Conservation (phyloP, 306 rosid genomes). For the Cercis canadensis region DNA sequence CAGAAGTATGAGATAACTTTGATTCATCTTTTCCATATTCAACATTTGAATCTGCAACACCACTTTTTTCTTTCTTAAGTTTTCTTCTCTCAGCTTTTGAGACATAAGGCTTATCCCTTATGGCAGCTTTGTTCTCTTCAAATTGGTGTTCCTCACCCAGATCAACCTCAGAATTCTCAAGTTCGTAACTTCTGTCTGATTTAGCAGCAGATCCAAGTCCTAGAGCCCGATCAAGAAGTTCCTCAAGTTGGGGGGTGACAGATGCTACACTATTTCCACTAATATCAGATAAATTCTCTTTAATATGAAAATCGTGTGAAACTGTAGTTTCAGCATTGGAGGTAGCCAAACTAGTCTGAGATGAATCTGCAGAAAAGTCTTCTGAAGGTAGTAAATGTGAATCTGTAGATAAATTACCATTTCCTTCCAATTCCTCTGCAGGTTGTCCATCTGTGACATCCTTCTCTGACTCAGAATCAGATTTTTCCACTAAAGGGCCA, state of each 20-base stretch:
- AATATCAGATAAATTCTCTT: constrained; percentile 47
- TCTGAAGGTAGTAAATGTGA: constrained; percentile 38
- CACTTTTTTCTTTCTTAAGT: constrained; percentile 75
- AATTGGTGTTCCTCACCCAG: constrained; percentile 42
- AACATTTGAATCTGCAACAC: constrained; percentile 51
- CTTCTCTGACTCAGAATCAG: constrained; percentile 77
- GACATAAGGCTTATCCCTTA: constrained; percentile 79
- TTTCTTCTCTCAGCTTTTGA: constrained; percentile 96
- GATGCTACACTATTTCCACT: constrained; percentile 54
- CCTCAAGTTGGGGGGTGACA: constrained; percentile 82
- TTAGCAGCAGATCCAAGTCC: constrained; percentile 82
- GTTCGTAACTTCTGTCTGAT: constrained; percentile 53
- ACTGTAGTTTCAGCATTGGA: constrained; percentile 35
- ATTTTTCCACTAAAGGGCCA: constrained; percentile 59
- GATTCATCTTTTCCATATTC: constrained; percentile 50
- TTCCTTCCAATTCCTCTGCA: constrained; percentile 44
- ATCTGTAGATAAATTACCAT: constrained; percentile 44
- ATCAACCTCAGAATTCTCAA: constrained; percentile 61
- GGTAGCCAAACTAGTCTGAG: constrained; percentile 40
- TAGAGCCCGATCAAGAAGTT: constrained; percentile 90
- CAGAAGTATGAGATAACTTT: constrained; percentile 47
- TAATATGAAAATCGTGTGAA: constrained; percentile 43
- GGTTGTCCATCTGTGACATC: constrained; percentile 51
- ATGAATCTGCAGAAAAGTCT: constrained; percentile 37
- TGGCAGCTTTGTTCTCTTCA: constrained; percentile 61